Evolutionary conservation across 2,329 filamentous ascomycete species (phyloP).

Genomic region (Acrocalymma vagum): DNA sequence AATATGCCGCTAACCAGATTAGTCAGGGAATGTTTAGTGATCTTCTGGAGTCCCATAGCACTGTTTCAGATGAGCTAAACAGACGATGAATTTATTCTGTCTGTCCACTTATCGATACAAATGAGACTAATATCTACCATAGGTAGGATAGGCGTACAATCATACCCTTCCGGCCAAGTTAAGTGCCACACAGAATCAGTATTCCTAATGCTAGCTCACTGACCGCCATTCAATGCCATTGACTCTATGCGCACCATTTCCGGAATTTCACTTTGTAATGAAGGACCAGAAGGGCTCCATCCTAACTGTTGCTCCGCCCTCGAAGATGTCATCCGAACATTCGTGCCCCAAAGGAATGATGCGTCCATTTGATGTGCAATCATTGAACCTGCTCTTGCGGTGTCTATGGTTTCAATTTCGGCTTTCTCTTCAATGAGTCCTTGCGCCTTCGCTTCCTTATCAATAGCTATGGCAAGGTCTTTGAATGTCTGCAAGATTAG

Average conservation of each 20-base stretch:
- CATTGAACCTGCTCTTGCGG: conserved; percentile 20
- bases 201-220: too few relatives aligned
- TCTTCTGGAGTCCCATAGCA: too few relatives aligned
- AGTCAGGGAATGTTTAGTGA: too few relatives aligned
- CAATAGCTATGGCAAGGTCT: conserved; percentile 15
- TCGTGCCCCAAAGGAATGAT: conserved; percentile 27
- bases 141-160: too few relatives aligned
- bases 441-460: conserved; percentile 22
- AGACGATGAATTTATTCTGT: too few relatives aligned
- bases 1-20: too few relatives aligned
- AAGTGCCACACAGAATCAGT: too few relatives aligned
- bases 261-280: conserved; percentile 16
- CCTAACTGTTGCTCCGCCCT: conserved; percentile 15
- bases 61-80: too few relatives aligned
- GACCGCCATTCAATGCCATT: too few relatives aligned
- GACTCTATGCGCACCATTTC: conserved; percentile 13
- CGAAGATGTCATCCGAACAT: conserved; percentile 19
- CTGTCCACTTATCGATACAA: too few relatives aligned
- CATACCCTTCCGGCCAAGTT: too few relatives aligned
- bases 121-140: too few relatives aligned
- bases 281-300: conserved; percentile 19
- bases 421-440: conserved; percentile 15
- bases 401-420: conserved; percentile 19
- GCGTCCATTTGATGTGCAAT: conserved; percentile 23
- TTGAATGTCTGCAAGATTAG: conserved; percentile 22